Evolutionary conservation across 1,139 yeast species (phyloP).

Genomic region (Insectozyma bohioensis): DNA sequence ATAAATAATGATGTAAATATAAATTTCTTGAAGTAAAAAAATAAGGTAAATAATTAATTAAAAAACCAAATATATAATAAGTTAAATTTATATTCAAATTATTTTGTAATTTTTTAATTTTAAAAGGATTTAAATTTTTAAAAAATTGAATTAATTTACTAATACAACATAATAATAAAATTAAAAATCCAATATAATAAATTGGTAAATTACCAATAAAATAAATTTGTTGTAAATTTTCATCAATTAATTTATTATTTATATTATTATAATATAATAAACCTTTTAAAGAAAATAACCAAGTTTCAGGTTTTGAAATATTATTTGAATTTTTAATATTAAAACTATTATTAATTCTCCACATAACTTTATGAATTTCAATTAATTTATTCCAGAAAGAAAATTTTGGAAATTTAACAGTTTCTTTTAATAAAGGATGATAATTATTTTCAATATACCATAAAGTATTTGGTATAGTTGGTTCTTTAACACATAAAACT

Average conservation of each 20-base stretch:
- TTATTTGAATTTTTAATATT: constrained; percentile 28
- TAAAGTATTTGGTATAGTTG: constrained; percentile 55
- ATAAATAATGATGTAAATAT: constrained; percentile 41
- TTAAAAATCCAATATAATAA: constrained; percentile 27
- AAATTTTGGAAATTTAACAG: constrained; percentile 26
- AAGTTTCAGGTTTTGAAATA: constrained; percentile 33
- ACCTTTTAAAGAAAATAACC: constrained; percentile 42
- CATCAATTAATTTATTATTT: constrained; percentile 20
- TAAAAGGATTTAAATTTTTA: constrained; percentile 36
- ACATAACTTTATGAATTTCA: constrained; percentile 39
- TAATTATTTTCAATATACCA: constrained; percentile 66
- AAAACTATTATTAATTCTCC: constrained; percentile 26
- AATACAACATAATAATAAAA: constrained; percentile 20
- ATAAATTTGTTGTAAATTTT: constrained; percentile 32
- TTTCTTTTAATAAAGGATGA: constrained; percentile 47
- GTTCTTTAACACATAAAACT: constrained; percentile 68
- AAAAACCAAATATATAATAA: constrained; percentile 35
- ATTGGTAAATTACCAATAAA: constrained; percentile 37
- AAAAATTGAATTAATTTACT: constrained; percentile 23
- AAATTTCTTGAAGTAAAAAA: constrained; percentile 32
- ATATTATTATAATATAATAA: constrained; percentile 19
- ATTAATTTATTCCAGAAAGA: constrained; percentile 30
- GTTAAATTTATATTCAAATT: constrained; percentile 24
- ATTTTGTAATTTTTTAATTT: too few species aligned
- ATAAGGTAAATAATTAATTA: constrained; percentile 36